Evolutionary conservation across 306 rosid genomes (phyloP).

Genomic region (Vigna hirtella): DNA sequence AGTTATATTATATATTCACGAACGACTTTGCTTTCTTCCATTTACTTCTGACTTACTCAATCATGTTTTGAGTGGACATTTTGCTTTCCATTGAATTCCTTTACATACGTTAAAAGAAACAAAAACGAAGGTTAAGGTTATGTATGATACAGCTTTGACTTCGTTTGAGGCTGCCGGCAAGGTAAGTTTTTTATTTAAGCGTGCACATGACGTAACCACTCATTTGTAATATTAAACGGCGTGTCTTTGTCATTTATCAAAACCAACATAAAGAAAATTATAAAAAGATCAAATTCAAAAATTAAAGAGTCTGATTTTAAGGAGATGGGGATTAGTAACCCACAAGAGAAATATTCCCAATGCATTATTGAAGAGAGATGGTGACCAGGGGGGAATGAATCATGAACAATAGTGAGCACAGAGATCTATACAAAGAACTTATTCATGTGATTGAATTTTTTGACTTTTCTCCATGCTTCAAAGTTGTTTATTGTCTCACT

Average conservation of each 20-base stretch:
- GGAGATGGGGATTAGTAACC: neutral
- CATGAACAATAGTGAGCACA: neutral
- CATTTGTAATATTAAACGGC: neutral
- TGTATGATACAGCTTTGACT: constrained; percentile 36
- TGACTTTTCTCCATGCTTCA: neutral
- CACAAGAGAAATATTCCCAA: neutral
- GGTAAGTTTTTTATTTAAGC: neutral
- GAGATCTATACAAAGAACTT: neutral
- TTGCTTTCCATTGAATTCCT: neutral
- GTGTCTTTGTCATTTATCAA: constrained; percentile 1
- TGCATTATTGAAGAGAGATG: constrained; percentile 18
- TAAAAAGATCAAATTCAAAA: neutral
- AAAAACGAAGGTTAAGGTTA: constrained; percentile 36
- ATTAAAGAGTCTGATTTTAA: neutral
- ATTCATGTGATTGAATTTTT: neutral
- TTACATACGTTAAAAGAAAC: neutral
- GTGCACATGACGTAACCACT: constrained; percentile 9
- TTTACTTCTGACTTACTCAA: constrained; percentile 1
- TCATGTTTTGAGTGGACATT: neutral
- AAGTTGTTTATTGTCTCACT: neutral
- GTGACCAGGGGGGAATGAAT: neutral
- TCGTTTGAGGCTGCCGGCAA: constrained; percentile 18
- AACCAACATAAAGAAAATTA: neutral
- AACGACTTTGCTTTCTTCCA: neutral
- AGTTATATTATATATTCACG: neutral